Percentiles rank a stretch among this genome's conserved stretches.
Conservation (phyloP, 2,329 filamentous ascomycete genomes). For the Aspergillus clavatus region DNA sequence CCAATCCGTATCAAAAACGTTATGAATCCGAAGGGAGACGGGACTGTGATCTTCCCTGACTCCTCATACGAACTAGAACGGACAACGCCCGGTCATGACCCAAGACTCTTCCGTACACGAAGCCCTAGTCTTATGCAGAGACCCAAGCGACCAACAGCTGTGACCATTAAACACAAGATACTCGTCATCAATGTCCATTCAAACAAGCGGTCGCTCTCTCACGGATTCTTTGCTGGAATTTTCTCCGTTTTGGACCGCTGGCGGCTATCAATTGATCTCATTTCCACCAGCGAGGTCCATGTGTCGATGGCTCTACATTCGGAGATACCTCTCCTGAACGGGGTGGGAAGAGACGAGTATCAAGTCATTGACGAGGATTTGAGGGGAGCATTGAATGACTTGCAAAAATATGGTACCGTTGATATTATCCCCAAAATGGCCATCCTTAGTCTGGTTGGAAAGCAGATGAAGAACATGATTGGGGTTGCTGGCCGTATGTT, state of each 20-base stretch:
- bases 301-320: conserved; percentile 95
- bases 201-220: conserved; percentile 92
- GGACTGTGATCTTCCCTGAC: conserved; percentile 71
- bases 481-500: conserved; percentile 95
- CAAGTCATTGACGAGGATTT: conserved; percentile 60
- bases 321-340: conserved; percentile 54
- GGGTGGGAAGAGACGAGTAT: conserved; percentile 44
- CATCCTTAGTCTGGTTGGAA: conserved; percentile 88
- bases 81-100: conserved; percentile 52
- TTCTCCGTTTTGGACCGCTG: conserved; percentile 86
- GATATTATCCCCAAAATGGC: conserved; percentile 90
- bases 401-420: conserved; percentile 79
- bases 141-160: conserved; percentile 75
- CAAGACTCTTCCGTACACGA: conserved; percentile 48
- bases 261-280: conserved; percentile 87
- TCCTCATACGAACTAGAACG: conserved; percentile 49
- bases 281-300: conserved; percentile 94
- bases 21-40: conserved; percentile 59
- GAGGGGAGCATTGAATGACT: conserved; percentile 61
- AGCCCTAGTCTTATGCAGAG: conserved; percentile 48
- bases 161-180: conserved; percentile 96
- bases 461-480: conserved; percentile 96
- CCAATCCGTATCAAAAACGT: conserved; percentile 67
- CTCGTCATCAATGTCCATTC: conserved; percentile 97
- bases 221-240: conserved; percentile 91